phyloP scores from a whole-genome alignment of 345 rosid genomes.

The Lenwebbia sp. region DNA sequence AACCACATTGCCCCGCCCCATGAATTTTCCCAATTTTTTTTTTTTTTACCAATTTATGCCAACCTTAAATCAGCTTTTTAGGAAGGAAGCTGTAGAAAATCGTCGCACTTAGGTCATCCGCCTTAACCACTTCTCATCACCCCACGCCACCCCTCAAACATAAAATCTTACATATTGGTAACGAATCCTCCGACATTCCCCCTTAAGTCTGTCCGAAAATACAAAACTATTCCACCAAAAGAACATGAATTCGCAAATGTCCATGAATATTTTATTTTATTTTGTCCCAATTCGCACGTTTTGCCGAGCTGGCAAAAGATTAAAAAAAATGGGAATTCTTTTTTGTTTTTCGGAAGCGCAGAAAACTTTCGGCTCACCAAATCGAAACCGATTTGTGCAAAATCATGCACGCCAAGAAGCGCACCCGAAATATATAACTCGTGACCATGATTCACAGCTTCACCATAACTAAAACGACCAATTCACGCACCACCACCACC shows the following conservation, averaged over 20 bases:
- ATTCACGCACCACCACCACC: not conserved
- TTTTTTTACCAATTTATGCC: not conserved
- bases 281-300: not conserved
- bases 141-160: not conserved
- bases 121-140: constrained; percentile 44
- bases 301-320: not conserved
- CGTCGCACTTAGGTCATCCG: constrained; percentile 51
- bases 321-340: too few relatives aligned
- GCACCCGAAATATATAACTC: not conserved
- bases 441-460: not conserved
- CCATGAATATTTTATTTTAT: too few relatives aligned
- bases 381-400: constrained; percentile 45
- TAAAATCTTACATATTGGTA: not conserved
- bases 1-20: not conserved
- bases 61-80: not conserved
- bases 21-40: not conserved
- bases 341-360: not conserved
- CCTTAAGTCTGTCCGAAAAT: not conserved
- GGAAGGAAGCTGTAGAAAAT: not conserved
- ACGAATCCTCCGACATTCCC: not conserved
- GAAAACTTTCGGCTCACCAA: constrained; percentile 65
- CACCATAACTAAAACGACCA: not conserved
- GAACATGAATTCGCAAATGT: not conserved
- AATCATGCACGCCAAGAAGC: constrained; percentile 46
- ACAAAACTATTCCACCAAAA: not conserved